Conservation (phyloP, 2,329 filamentous ascomycete species). For the Colletotrichum acutatum region DNA sequence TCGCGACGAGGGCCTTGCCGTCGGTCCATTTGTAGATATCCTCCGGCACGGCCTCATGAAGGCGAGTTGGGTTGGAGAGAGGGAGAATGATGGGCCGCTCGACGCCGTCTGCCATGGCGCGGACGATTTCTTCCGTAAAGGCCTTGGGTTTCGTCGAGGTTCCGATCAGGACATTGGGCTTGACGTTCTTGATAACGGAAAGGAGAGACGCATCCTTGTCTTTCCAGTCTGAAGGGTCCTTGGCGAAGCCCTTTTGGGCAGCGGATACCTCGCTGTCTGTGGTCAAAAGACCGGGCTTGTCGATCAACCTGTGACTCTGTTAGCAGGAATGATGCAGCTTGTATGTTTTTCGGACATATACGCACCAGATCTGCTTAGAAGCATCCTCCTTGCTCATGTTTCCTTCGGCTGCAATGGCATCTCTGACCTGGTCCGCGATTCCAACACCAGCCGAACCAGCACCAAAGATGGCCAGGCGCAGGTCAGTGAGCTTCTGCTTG, state of each 20-base stretch:
- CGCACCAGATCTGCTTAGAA: conserved; percentile 80
- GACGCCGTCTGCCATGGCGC: conserved; percentile 80
- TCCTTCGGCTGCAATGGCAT: conserved; percentile 79
- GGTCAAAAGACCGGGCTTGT: conserved; percentile 82
- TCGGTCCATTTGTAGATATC: conserved; percentile 84
- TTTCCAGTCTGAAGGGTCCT: conserved; percentile 72
- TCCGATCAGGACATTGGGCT: conserved; percentile 85
- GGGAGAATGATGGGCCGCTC: conserved; percentile 83
- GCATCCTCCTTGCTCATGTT: conserved; percentile 79
- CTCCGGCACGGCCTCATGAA: conserved; percentile 83
- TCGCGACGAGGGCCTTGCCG: conserved; percentile 82
- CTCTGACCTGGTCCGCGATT: conserved; percentile 85
- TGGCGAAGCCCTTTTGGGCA: conserved; percentile 76
- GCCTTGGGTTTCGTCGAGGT: conserved; percentile 82
- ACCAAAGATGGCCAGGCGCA: conserved; percentile 81
- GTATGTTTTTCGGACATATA: background rate
- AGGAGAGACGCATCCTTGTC: conserved; percentile 68
- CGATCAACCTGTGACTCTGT: conserved; percentile 70
- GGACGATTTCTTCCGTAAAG: conserved; percentile 80
- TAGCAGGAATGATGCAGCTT: accelerated
- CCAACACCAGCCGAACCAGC: conserved; percentile 85
- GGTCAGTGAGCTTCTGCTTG: conserved; percentile 72
- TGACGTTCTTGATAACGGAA: conserved; percentile 74
- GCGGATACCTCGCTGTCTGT: conserved; percentile 70
- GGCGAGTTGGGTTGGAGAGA: conserved; percentile 83